Base-by-base conservation (phyloP, 305 asterid species). In the Lippia alba region DNA sequence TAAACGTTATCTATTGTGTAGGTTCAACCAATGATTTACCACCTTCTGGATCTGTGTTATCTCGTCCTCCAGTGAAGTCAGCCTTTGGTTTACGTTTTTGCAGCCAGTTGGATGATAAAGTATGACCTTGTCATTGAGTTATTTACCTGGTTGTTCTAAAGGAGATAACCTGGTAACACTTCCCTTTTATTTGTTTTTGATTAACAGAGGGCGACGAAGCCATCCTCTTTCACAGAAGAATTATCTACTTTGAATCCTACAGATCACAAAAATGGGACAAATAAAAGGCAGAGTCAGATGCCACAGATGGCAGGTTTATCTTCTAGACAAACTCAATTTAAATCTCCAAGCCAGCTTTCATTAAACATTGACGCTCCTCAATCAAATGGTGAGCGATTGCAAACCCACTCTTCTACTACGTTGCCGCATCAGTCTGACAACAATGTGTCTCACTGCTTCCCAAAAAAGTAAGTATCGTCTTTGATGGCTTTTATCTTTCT, bases 21-120 rank as follows among this genome's bases (percentile, higher is more conserved):
- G 97, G 86, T 81, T 73, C 69, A 76, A 68, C 64, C 63, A 74
- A 80, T 72, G 87, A 54, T 77, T 67, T 46, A 12, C 76, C 75
- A 69, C 70, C 77, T 79, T 62, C 34, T 75, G 73, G 64, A 54
- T 83, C 81, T 80, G 79, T 79, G 33, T 66, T 83, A 34, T 72
- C 87, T 56, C 68, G 33, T 41, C 67, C 81, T 50, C 32, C 44
- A 59, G 61, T 80, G 41, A 68, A 68, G 65, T 83, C 90, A 40
- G 9, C 67, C 36, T 82, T 88, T 84, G 80, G 80, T 75, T 30
- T 75, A 64, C 32, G 10, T 64, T 82, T 91, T 60, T 16, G 63
- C 61, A 69, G 68, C 74, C 81, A 72, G 64, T 48, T 86, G 84
- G 88, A 88, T 54, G 83, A 75, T 66, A 63, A 82, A 41, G 99